Evolutionary conservation across 768 basidiomycete species (phyloP).

Genomic region (Nevesoporus exiguus): DNA sequence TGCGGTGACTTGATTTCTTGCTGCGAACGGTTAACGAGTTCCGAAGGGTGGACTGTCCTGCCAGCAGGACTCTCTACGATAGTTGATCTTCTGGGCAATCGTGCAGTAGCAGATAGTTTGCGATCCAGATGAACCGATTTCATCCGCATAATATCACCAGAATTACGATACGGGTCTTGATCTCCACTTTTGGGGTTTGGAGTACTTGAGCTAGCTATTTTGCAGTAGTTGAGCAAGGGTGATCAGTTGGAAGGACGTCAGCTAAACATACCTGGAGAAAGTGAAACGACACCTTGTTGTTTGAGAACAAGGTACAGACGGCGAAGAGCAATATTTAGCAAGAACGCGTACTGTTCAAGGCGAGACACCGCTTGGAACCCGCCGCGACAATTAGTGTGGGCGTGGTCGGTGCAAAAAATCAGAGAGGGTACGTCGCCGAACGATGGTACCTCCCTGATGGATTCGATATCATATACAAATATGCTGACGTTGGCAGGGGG

Average conservation of each 20-base stretch:
- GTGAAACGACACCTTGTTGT: slow-evolving; percentile 86
- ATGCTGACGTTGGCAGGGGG: slow-evolving; percentile 76
- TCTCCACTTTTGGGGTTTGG: slow-evolving; percentile 38
- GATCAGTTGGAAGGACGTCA: slow-evolving; percentile 3
- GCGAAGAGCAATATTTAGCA: slow-evolving; percentile 92
- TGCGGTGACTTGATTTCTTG: slow-evolving; percentile 40
- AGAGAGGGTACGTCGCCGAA: slow-evolving; percentile 72
- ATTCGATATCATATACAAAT: slow-evolving; percentile 76
- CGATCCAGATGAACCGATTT: slow-evolving; percentile 93
- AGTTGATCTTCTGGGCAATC: slow-evolving; percentile 89
- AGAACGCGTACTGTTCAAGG: slow-evolving; percentile 95
- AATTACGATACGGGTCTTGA: slow-evolving; percentile 80
- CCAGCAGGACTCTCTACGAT: slow-evolving; percentile 94
- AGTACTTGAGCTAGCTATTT: slow-evolving; percentile 29
- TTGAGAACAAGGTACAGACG: slow-evolving; percentile 84
- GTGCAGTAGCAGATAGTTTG: slow-evolving; percentile 90
- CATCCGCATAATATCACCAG: slow-evolving; percentile 89
- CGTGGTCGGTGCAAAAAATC: slow-evolving; percentile 78
- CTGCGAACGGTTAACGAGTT: slow-evolving; percentile 45
- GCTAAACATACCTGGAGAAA: slow-evolving; percentile 59
- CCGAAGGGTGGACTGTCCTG: slow-evolving; percentile 73
- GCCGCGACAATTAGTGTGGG: slow-evolving; percentile 55
- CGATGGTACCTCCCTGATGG: slow-evolving; percentile 61
- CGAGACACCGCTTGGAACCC: slow-evolving; percentile 93
- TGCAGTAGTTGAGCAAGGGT: slow-evolving; percentile 9